Evolutionary conservation across 306 rosid genomes (phyloP).

Genomic region (Quercus ilex): DNA sequence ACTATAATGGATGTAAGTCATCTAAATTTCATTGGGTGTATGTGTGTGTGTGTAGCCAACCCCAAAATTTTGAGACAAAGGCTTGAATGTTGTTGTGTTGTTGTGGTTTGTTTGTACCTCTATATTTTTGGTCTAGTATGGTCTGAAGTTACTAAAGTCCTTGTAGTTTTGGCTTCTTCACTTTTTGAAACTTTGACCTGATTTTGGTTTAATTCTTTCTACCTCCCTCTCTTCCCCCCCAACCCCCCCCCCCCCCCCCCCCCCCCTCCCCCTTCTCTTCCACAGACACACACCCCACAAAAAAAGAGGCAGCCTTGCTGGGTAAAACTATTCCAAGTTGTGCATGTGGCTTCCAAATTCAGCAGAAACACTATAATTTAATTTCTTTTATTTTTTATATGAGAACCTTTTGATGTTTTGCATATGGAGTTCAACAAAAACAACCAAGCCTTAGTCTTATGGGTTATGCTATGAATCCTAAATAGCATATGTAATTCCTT

Average conservation of each 20-base stretch:
- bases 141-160: conserved; percentile 5
- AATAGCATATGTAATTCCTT: neutral
- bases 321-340: neutral
- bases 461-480: no score
- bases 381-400: neutral
- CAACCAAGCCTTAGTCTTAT: no score
- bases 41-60: conserved; percentile 3
- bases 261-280: accelerated
- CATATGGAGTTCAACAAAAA: neutral
- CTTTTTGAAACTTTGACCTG: conserved; percentile 3
- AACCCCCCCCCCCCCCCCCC: neutral
- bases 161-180: neutral
- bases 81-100: no score
- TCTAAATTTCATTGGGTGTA: conserved; percentile 20
- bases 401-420: neutral
- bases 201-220: neutral
- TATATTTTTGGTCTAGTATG: neutral
- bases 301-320: no score
- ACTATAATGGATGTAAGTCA: conserved; percentile 94
- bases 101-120: no score
- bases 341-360: conserved; percentile 3
- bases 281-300: no score
- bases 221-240: neutral
- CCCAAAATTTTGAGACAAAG: no score
- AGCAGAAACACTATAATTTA: neutral